These are phyloP conservation scores for Aspergillus ibericus DNA, from an alignment of 2,329 filamentous ascomycete genomes.

Conservation along the genomic window DNA sequence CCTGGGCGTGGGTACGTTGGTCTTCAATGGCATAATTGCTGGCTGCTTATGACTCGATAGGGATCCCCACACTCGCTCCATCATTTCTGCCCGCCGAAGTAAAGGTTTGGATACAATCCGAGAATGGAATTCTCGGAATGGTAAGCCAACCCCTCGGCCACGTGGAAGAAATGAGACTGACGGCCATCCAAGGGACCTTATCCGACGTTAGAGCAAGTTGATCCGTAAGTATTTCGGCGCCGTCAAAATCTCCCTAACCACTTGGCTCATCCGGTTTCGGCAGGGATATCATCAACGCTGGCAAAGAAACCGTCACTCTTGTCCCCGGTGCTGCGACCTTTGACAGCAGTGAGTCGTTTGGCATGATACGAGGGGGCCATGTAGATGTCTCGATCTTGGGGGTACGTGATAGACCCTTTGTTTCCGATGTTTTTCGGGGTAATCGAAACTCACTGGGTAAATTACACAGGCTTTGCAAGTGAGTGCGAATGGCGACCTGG, in stretches of 20 bases:
- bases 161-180: conserved; percentile 4
- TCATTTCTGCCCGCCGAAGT: conserved; percentile 68
- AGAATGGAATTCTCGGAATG: conserved; percentile 83
- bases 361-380: conserved; percentile 83
- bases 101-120: conserved; percentile 80
- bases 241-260: neutral
- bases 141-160: conserved; percentile 16
- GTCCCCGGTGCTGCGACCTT: conserved; percentile 75
- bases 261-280: neutral
- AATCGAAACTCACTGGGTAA: neutral
- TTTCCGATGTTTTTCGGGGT: neutral
- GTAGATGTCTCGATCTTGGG: conserved; percentile 83
- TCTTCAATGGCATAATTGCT: neutral
- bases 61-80: conserved; percentile 84
- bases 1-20: conserved; percentile 33
- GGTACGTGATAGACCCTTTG: conserved; percentile 32
- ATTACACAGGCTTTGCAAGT: conserved; percentile 67
- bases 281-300: conserved; percentile 77
- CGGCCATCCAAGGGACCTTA: conserved; percentile 60
- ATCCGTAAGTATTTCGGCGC: conserved; percentile 48
- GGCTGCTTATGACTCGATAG: conserved; percentile 27
- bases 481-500: conserved; percentile 73
- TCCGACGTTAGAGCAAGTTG: conserved; percentile 69
- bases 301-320: conserved; percentile 83
- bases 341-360: conserved; percentile 78